Evolutionary conservation across 495 filamentous ascomycete species (phyloP).

Genomic region (Sordaria brevicollis): DNA sequence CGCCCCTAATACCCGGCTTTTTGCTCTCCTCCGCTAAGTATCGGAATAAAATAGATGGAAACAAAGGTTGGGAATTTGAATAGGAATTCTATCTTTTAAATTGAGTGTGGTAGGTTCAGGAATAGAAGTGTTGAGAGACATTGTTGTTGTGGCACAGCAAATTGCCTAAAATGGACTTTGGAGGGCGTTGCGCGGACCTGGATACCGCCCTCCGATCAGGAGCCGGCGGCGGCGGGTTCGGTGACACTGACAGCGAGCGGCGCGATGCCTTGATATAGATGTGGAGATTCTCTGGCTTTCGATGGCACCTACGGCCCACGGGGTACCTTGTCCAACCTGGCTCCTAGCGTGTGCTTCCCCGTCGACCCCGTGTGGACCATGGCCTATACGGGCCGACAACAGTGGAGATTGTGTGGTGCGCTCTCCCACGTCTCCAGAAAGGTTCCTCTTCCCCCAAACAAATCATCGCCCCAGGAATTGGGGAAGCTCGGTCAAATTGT

Average conservation of each 20-base stretch:
- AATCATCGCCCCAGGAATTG: background rate
- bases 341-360: background rate
- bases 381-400: background rate
- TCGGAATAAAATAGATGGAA: too few relatives aligned
- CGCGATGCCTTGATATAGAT: background rate
- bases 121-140: too few relatives aligned
- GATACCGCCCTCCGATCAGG: too few relatives aligned
- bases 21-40: too few relatives aligned
- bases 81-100: too few relatives aligned
- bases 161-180: too few relatives aligned
- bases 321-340: background rate
- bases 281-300: background rate
- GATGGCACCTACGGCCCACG: background rate
- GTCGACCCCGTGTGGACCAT: background rate
- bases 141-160: too few relatives aligned
- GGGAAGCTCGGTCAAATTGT: background rate
- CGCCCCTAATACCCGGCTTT: too few relatives aligned
- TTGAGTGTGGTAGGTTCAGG: too few relatives aligned
- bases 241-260: background rate
- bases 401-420: background rate
- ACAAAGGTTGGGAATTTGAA: too few relatives aligned
- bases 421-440: background rate
- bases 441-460: background rate
- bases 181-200: too few relatives aligned
- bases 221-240: background rate